Evolutionary conservation across 495 filamentous ascomycete species (phyloP), one percentile per base, ranked within the genome.

Genomic region (Aspergillus bridgeri): DNA sequence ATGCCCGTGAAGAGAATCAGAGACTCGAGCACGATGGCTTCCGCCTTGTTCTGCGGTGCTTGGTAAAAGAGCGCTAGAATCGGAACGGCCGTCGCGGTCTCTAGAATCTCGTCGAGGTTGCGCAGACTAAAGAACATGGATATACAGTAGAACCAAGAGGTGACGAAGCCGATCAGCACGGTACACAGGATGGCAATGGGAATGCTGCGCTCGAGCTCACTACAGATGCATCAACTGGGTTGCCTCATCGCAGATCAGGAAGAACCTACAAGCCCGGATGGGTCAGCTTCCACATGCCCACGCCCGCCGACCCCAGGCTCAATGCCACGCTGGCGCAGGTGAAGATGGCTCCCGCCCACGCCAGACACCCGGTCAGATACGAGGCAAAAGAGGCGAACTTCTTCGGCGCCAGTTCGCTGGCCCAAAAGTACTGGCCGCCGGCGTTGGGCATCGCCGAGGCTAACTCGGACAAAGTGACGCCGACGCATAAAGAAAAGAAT

Each of bases 361-460:
- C 76, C 54, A 84, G 71, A 68, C 75, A 81, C 5, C 82, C 83
- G 3, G 81, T 83, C 42, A 79, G 38, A 51, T 83, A 86, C 13
- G 74, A 73, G 22, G 77, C 73, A 55, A 83, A 76, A 25, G 75
- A 73, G 8, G 74, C 72, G 48, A 51, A 64, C 38, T 54, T 70
- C 53, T 65, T 73, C 3, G 83, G 79, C 8, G 83, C 80, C 57
- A 86, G 61, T 59, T 80, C 77, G 55, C 72, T 75, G 3, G 80
- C 79, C 83, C 83, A 86, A 62, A 76, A 86, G 60, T 84, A 85
- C 57, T 84, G 82, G 2, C 83, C 83, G 5, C 81, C 82, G 19
- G 81, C 75, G 67, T 82, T 84, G 4, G 83, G 83, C 58, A 83
- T 60, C 0, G 82, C 79, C 33, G 70, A 76, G 1, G 79, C 78